phyloP scores from a whole-genome alignment of 306 rosid species.

The Vigna nakashimae region DNA sequence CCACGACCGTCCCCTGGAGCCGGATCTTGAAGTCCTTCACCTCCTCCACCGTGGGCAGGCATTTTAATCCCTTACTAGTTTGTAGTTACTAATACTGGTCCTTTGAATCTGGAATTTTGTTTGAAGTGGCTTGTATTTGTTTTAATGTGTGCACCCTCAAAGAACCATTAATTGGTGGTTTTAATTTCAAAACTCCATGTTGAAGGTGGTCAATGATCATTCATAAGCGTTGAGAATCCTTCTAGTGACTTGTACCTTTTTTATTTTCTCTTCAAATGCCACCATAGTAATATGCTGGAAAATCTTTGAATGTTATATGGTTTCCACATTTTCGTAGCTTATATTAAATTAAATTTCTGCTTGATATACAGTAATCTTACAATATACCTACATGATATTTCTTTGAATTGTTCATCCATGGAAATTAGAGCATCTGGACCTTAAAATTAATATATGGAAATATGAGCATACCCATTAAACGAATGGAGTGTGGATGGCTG shows the following conservation, averaged over 20 bases:
- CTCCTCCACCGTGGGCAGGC: too few species aligned
- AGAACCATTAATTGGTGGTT: constrained; percentile 14
- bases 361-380: constrained; percentile 4
- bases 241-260: constrained; percentile 19
- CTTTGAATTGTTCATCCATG: constrained; percentile 24
- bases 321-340: neutral
- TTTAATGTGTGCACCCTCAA: constrained; percentile 17
- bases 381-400: neutral
- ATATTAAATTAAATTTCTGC: constrained; percentile 21
- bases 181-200: constrained; percentile 30
- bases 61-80: neutral
- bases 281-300: constrained; percentile 10
- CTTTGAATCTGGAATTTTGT: constrained; percentile 10
- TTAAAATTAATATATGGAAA: neutral
- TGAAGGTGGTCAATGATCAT: constrained; percentile 32
- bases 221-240: constrained; percentile 15
- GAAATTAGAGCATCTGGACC: constrained; percentile 14
- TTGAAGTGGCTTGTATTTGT: neutral
- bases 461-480: neutral
- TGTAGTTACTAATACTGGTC: constrained; percentile 1
- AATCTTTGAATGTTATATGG: constrained; percentile 27
- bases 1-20: too few species aligned
- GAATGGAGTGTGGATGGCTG: neutral
- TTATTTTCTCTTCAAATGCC: constrained; percentile 19
- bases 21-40: too few species aligned